Conservation (phyloP, 2,329 filamentous ascomycete species). For the Xylaria sp. region DNA sequence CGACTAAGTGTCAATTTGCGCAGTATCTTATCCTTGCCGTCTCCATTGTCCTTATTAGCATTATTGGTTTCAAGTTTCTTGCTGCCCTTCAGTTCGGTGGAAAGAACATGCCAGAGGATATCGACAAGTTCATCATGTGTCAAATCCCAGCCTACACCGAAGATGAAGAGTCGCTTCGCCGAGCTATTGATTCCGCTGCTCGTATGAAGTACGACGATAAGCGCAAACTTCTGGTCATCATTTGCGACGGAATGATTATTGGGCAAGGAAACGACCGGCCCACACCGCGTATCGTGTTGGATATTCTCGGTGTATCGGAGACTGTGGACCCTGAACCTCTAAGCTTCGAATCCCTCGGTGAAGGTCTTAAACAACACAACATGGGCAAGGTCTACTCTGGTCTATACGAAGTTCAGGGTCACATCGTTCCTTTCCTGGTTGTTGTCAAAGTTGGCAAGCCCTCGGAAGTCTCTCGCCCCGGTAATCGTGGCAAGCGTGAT, state of each 20-base stretch:
- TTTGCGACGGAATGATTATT: slow-evolving; percentile 99
- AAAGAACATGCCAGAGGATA: slow-evolving; percentile 92
- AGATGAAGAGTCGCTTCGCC: slow-evolving; percentile 95
- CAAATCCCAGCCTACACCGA: slow-evolving; percentile 98
- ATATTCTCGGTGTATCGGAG: slow-evolving; percentile 95
- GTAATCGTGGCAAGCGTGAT: slow-evolving; percentile 99
- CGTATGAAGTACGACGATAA: slow-evolving; percentile 98
- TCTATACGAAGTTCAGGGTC: slow-evolving; percentile 95
- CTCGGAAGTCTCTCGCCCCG: slow-evolving; percentile 91
- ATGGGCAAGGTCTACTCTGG: slow-evolving; percentile 99
- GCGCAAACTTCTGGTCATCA: slow-evolving; percentile 89
- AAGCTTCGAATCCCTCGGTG: slow-evolving; percentile 95
- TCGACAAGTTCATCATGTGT: slow-evolving; percentile 98
- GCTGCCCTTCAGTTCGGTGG: slow-evolving; percentile 93
- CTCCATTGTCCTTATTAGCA: slow-evolving; percentile 79
- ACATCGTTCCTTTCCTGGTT: slow-evolving; percentile 97
- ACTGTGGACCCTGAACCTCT: slow-evolving; percentile 94
- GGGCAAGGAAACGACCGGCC: slow-evolving; percentile 97
- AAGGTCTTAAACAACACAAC: slow-evolving; percentile 97
- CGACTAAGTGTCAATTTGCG: slow-evolving; percentile 84
- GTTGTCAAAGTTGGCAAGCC: slow-evolving; percentile 98
- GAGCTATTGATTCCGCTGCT: slow-evolving; percentile 95
- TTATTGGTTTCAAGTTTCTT: slow-evolving; percentile 96
- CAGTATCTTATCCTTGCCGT: slow-evolving; percentile 90
- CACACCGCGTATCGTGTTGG: slow-evolving; percentile 93